phyloP scores from a whole-genome alignment of 169 alveolate genomes.

The Cryptosporidium sp. region DNA sequence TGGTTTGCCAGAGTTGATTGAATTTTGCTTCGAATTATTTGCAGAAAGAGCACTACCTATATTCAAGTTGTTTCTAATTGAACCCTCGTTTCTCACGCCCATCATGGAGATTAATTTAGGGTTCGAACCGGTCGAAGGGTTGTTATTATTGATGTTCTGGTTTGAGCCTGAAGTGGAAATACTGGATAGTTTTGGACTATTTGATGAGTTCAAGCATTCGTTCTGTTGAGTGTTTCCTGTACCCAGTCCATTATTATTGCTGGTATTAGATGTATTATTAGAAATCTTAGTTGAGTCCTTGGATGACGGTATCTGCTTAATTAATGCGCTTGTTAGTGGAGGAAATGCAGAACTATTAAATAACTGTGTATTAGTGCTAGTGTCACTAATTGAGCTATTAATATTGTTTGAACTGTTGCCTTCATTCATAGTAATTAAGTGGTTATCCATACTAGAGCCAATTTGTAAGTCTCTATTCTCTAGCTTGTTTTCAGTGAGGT shows the following conservation, averaged over 20 bases:
- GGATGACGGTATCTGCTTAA: slow-evolving; percentile 44
- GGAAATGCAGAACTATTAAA: slow-evolving; percentile 73
- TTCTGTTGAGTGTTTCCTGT: background rate
- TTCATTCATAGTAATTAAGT: background rate
- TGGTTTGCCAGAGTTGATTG: background rate
- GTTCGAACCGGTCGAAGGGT: slow-evolving; percentile 51
- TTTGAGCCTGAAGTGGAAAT: slow-evolving; percentile 33
- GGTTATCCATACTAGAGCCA: slow-evolving; percentile 22
- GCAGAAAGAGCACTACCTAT: slow-evolving; percentile 40
- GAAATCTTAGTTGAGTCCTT: slow-evolving; percentile 27
- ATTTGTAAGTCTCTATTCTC: slow-evolving; percentile 10
- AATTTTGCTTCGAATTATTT: slow-evolving; percentile 39
- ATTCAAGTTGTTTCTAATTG: slow-evolving; percentile 26
- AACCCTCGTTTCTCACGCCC: slow-evolving; percentile 33
- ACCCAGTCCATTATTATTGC: background rate
- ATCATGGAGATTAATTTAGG: slow-evolving; percentile 50
- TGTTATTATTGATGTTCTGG: slow-evolving; percentile 58
- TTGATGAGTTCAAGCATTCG: slow-evolving; percentile 8
- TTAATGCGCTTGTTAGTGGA: slow-evolving; percentile 64
- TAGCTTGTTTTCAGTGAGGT: slow-evolving; percentile 5
- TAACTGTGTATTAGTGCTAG: slow-evolving; percentile 6
- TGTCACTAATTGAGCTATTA: background rate
- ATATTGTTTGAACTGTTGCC: background rate
- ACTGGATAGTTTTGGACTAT: slow-evolving; percentile 30
- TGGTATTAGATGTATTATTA: background rate